A percentile compares a stretch with the other conserved stretches of the same genome.
phyloP scores from a whole-genome alignment of 225 moss, liverwort and hornwort species.

The Ulota crispa region DNA sequence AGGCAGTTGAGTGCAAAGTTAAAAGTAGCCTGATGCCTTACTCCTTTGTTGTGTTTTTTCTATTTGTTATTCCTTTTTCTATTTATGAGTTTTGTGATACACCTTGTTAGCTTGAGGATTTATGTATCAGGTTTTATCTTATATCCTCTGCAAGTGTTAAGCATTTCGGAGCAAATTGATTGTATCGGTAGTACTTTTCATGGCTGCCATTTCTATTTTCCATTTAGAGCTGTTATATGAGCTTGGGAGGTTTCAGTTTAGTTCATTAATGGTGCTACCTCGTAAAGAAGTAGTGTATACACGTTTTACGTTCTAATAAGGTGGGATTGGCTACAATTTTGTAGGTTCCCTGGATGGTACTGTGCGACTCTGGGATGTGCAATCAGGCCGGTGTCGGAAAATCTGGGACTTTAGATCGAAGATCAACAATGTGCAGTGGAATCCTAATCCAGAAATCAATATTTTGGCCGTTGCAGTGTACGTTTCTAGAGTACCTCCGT shows the following conservation, averaged over 20 bases:
- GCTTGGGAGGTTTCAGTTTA: background rate
- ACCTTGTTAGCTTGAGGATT: background rate
- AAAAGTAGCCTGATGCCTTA: constrained; percentile 69
- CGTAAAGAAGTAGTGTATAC: background rate
- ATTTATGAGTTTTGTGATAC: background rate
- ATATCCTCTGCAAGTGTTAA: background rate
- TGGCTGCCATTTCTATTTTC: background rate
- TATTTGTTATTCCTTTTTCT: background rate
- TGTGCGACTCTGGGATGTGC: constrained; percentile 96
- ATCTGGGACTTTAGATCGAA: constrained; percentile 72
- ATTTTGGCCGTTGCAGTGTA: constrained; percentile 94
- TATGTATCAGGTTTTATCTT: background rate
- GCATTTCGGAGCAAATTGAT: background rate
- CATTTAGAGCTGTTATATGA: constrained; percentile 5
- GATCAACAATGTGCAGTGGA: constrained; percentile 83
- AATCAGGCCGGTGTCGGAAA: constrained; percentile 79
- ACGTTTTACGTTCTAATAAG: background rate
- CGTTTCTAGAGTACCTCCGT: constrained; percentile 20
- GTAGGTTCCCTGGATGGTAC: constrained; percentile 89
- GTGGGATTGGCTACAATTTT: constrained; percentile 18
- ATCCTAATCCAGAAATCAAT: constrained; percentile 76
- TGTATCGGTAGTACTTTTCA: background rate
- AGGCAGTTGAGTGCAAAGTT: constrained; percentile 51
- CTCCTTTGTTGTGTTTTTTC: background rate
- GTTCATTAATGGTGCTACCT: background rate